Evolutionary conservation across 345 rosid genomes (phyloP), one percentile per base, ranked within the genome.

Genomic region (Atalantia buxifolia): DNA sequence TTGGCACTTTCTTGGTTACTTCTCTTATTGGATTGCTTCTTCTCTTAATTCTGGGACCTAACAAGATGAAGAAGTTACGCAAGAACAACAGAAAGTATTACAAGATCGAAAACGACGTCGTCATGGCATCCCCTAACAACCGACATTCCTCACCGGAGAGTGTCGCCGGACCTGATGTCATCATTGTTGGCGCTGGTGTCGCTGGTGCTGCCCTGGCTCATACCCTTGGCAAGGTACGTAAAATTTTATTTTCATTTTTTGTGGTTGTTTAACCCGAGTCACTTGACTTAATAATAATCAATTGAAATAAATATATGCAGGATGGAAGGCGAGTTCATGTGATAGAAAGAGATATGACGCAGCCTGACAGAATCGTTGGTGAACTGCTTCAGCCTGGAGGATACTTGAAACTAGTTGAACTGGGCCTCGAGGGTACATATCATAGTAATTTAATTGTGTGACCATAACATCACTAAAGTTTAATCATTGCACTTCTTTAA

Each of bases 351-450:
- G 91, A 89, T 76, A 82, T 89, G 73, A 61, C 86, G 1, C 81
- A 89, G 66, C 94, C 84, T 60, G 86, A 91, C 35, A 83, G 88
- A 73, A 88, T 91, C 18, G 89, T 86, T 0, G 94, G 94, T 62
- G 94, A 91, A 69, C 75, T 88, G 71, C 84, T 91, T 10, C 94
- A 89, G 71, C 94, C 92, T 12, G 92, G 90, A 28, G 94, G 92
- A 59, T 89, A 89, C 78, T 79, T 91, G 35, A 89, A 91, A 78
- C 36, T 91, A 72, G 50, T 83, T 9, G 90, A 89, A 48, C 71
- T 91, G 69, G 92, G 89, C 9, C 89, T 91, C 59, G 83, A 81
- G 27, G 92, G 92, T 87, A 81, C 62, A 76, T 18, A 18, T 53
- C 57, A 18, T 53, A 18, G 5, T 53, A 18, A 53, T 53, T 16